Base-by-base conservation (phyloP, 2,329 filamentous ascomycete genomes). In the Aureobasidium sp. region DNA sequence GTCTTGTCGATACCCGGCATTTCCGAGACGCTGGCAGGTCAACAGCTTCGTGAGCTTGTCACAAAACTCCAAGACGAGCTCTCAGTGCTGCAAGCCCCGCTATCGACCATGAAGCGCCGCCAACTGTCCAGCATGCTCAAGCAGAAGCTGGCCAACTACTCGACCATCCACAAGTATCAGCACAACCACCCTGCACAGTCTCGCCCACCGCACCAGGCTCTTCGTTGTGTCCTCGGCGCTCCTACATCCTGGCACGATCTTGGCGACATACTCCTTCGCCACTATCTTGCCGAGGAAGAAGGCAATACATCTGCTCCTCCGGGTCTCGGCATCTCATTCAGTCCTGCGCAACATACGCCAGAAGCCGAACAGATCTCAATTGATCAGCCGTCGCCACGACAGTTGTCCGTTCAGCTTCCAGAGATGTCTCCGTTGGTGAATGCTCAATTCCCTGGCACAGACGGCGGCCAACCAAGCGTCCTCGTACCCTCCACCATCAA, bases 1-100 rank as follows among this genome's bases (percentile, higher is more conserved):
- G 69, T 77, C 22, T 64, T 79, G 22, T 75, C 76, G 37, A 70
- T 81, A n/a, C 73, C 81, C n/a, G 79, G 79, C 2, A 63, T 82
- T 17, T 77, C 81, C 51, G 76, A 79, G 59, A 71, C 71, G 4
- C 74, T 79, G 53, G 78, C 79, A 3, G 69, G 71, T 21, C 74
- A 78, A 55, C 72, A 77, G 47, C 65, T 82, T 30, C 69, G 71
- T 21, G 64, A 71, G 45, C 68, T 81, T 1, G 66, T 82, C 2
- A 61, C 64, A 19, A 69, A 72, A 22, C 63, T 84, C 3, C 68
- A 78, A 52, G 81, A 85, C 63, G 72, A 71, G 37, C 65, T 83
- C 12, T 81, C 80, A 8, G 63, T 76, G 21, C 66, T 73, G 35
- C 77, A 79, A 59, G 65, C 73, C 4, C 76, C 78, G 3, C 61